phyloP scores from a whole-genome alignment of 2,329 filamentous ascomycete species.

The Zasmidium citrigriseum region DNA sequence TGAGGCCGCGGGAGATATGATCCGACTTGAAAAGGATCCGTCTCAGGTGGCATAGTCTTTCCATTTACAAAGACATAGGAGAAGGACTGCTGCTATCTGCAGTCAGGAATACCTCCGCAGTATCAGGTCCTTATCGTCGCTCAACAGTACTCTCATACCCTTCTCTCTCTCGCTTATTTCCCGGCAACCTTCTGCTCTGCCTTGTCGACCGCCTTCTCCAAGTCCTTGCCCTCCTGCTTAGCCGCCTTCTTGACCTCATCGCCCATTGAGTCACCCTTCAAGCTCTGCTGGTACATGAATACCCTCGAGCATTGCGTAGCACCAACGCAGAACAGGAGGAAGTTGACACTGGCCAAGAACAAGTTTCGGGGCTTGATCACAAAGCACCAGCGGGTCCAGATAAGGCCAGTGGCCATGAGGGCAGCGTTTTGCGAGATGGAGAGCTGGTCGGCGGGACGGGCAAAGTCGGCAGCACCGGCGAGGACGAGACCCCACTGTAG shows the following conservation, averaged over 20 bases:
- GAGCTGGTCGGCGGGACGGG: constrained; percentile 87
- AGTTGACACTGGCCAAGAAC: constrained; percentile 93
- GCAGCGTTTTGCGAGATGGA: constrained; percentile 91
- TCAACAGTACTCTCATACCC: not conserved
- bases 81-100: not conserved
- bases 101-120: not conserved
- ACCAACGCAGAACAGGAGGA: constrained; percentile 91
- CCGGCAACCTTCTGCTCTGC: constrained; percentile 36
- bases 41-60: not conserved
- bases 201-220: constrained; percentile 39
- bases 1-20: no score
- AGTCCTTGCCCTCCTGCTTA: constrained; percentile 32
- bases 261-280: constrained; percentile 57
- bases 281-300: constrained; percentile 61
- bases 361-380: constrained; percentile 94
- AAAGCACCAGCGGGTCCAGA: constrained; percentile 99
- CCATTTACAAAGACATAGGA: not conserved
- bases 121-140: not conserved
- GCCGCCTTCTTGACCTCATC: constrained; percentile 40
- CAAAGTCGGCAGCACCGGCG: constrained; percentile 87
- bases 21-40: no score
- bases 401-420: constrained; percentile 84
- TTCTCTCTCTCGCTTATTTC: constrained; percentile 11
- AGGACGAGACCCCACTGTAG: constrained; percentile 85
- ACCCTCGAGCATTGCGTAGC: constrained; percentile 81